Evolutionary conservation across 495 filamentous ascomycete genomes (phyloP).

Genomic region (Penicillium crystallinum): DNA sequence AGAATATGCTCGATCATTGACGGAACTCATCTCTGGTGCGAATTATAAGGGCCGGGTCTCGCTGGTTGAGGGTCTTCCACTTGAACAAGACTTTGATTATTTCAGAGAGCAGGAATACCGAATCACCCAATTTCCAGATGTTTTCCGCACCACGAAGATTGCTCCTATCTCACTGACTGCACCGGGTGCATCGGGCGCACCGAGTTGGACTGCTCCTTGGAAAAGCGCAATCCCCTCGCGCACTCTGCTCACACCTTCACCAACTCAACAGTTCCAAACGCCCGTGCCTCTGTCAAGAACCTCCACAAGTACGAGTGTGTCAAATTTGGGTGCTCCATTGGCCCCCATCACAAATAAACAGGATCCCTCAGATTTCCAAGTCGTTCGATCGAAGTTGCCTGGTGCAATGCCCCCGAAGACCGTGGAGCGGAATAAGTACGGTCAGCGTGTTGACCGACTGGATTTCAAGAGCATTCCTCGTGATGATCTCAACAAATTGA

Average conservation of each 20-base stretch:
- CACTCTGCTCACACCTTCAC: conserved; percentile 37
- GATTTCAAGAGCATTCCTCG: conserved; percentile 50
- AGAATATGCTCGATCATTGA: conserved; percentile 65
- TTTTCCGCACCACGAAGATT: conserved; percentile 66
- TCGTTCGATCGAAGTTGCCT: conserved; percentile 48
- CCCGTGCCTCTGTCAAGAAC: conserved; percentile 33
- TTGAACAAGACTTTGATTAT: conserved; percentile 57
- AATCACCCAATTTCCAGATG: conserved; percentile 53
- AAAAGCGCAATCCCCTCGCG: conserved; percentile 33
- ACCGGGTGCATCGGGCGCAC: conserved; percentile 19
- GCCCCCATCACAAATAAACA: conserved; percentile 29
- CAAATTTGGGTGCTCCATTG: conserved; percentile 32
- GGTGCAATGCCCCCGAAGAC: conserved; percentile 46
- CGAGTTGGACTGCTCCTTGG: conserved; percentile 32
- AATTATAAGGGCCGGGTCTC: conserved; percentile 56
- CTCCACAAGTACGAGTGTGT: conserved; percentile 38
- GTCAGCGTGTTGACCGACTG: conserved; percentile 63
- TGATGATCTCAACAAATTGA: conserved; percentile 54
- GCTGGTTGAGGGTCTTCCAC: conserved; percentile 68
- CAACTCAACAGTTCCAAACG: conserved; percentile 33
- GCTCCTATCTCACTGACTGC: neutral
- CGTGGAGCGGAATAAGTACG: conserved; percentile 65
- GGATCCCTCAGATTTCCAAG: conserved; percentile 32
- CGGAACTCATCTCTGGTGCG: conserved; percentile 50
- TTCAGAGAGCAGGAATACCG: conserved; percentile 49